Evolutionary conservation across 106 monocot species (phyloP), one percentile per base, ranked within the genome.

Genomic region (Gastrodia elata): DNA sequence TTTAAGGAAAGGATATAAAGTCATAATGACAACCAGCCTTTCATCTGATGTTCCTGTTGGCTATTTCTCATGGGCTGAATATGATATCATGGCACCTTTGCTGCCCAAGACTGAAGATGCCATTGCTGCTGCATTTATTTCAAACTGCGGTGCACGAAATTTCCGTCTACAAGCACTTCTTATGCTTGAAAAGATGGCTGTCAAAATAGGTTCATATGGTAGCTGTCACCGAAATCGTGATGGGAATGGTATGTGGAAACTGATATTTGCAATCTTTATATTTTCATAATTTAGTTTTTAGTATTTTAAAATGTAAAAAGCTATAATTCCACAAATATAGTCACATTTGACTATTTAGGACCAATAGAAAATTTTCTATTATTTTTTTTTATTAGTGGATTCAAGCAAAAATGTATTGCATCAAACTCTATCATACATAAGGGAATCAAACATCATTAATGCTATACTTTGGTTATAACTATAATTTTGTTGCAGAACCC

Each of bases 51-150:
- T 94, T 40, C 94, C 94, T 40, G 94, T 91, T 80, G 91, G 94
- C 40, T 94, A 94, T 73, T 91, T 94, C 46, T 94, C 94, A 43
- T 91, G 91, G 94, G 88, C 91, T 37, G 94, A 91, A 71, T 94
- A 88, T 86, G 94, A 94, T 64, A 88, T 88, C 38, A 94, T 94
- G 94, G 94, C 94, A 75, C 88, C 94, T 64, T 8, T 88, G 65
- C 76, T 64, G 36, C 80, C 84, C 49, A 94, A 94, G 75, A 84
- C 82, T 68, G 91, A 80, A 77, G 81, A 83, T 38, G 84, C 91
- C 32, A 78, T 86, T 70, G 94, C 94, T 57, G 94, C 94, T 84
- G 94, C 88, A 18, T 94, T 94, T 64, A 94, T 91, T 77, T 94
- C 94, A 16, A 94, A 94, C 57, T 94, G 94, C 73, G 91, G 83